Evolutionary conservation across 169 alveolate genomes (phyloP), one percentile per base, ranked within the genome.

Genomic region (Theileria sp.): DNA sequence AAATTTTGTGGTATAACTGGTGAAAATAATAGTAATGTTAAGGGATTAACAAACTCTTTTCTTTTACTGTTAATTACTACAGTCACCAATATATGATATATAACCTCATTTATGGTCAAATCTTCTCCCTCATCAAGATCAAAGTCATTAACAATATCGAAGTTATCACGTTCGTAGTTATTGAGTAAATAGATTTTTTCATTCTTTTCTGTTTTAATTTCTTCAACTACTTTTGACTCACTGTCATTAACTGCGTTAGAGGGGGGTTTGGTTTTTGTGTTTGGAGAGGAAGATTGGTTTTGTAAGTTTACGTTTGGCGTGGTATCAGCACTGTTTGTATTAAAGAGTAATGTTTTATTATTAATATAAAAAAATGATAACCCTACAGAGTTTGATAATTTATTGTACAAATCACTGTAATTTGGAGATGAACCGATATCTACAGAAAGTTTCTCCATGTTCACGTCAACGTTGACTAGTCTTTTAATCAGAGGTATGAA

Each of bases 401-500:
- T 26, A 44, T 44, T 44, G 54, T 44, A 44, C 54, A 44, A 44
- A 44, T 44, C 54, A 13, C 54, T 44, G 54, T 44, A 44, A 15
- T 44, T 44, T 2, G 54, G 54, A 7, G 54, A 13, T 44, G 54
- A 44, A 13, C 54, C 54, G 54, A 44, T 44, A 44, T 44, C 54
- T 13, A 44, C 54, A 44, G 17, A 0, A 44, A 44, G 54, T 44
- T 44, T 44, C 17, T 44, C 54, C 12, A 13, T 44, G 54, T 44
- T 44, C 54, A 44, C 54, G 8, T 44, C 54, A 44, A 44, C 54
- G 12, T 44, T 44, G 15, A 13, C 54, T 44, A 44, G 54, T 44
- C 54, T 38, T 49, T 56, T 65, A 30, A 76, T 8, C 28, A 83
- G 68, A 34, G 89, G 89, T 26, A 77, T 74, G 77, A 83, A 77